These are phyloP conservation scores for Coemansia sp. DNA, from an alignment of 192 early-diverging fungal genomes.

Conservation along the genomic window DNA sequence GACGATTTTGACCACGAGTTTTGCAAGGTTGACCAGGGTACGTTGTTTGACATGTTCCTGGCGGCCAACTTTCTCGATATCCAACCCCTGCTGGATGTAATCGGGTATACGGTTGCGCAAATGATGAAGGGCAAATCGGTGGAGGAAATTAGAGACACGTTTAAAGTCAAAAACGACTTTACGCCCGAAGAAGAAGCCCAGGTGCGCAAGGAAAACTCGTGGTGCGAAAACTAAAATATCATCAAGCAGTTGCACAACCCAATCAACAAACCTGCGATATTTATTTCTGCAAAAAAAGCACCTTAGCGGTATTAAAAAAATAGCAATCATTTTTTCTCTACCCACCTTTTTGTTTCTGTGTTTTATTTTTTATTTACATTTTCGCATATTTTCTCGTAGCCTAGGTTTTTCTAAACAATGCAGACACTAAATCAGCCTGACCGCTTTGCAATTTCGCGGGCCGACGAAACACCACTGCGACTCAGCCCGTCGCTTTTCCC, in stretches of 20 bases:
- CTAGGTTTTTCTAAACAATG: not conserved
- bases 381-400: not conserved
- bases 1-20: constrained; percentile 90
- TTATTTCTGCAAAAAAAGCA: not conserved
- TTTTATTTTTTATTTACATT: constrained; percentile 1
- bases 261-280: not conserved
- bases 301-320: not conserved
- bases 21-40: constrained; percentile 90
- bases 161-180: constrained; percentile 69
- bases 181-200: constrained; percentile 68
- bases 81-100: constrained; percentile 62
- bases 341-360: not conserved
- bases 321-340: not conserved
- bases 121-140: constrained; percentile 88
- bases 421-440: constrained; percentile 13
- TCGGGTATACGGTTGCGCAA: constrained; percentile 84
- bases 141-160: constrained; percentile 77
- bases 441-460: constrained; percentile 30
- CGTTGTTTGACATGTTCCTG: constrained; percentile 86
- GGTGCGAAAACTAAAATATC: constrained; percentile 49
- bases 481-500: constrained; percentile 20
- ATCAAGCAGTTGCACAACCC: not conserved
- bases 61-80: constrained; percentile 87
- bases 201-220: constrained; percentile 59
- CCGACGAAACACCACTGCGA: constrained; percentile 11